Conservation (phyloP, 495 filamentous ascomycete genomes). For the Aspergillus steynii region DNA sequence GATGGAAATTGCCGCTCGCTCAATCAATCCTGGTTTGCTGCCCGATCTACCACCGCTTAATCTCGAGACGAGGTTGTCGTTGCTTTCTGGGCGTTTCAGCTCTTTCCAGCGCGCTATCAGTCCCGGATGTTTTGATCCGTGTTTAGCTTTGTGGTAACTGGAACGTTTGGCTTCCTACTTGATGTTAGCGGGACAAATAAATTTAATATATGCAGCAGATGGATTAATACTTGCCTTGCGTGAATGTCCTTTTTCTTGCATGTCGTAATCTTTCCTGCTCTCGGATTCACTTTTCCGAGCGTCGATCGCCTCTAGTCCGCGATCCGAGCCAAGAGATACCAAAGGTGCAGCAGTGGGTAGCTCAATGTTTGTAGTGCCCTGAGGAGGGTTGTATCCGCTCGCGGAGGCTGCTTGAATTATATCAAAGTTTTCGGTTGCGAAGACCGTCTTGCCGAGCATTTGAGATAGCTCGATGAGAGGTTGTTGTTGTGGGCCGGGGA, state of each 20-base stretch:
- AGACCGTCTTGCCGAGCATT: background rate
- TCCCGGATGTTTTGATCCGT: background rate
- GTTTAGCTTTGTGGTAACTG: background rate
- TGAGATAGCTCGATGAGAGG: background rate
- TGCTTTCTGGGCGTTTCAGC: background rate
- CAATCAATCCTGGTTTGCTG: background rate
- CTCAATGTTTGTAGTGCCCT: background rate
- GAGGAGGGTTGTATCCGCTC: background rate
- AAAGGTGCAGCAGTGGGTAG: background rate
- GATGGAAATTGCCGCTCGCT: background rate
- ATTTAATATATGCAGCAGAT: no score
- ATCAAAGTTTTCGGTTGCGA: background rate
- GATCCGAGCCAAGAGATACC: background rate
- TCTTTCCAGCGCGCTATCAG: background rate
- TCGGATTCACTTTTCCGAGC: background rate
- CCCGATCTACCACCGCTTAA: background rate
- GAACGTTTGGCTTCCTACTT: background rate
- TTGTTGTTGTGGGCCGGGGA: background rate
- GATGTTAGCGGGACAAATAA: no score
- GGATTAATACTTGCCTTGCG: no score
- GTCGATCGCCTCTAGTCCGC: background rate
- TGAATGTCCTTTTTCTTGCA: no score
- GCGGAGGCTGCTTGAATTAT: background rate
- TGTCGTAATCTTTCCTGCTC: background rate
- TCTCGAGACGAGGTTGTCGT: background rate